These are phyloP conservation scores for Mariannaea elegans DNA, from an alignment of 2,329 filamentous ascomycete species.

Conservation along the genomic window DNA sequence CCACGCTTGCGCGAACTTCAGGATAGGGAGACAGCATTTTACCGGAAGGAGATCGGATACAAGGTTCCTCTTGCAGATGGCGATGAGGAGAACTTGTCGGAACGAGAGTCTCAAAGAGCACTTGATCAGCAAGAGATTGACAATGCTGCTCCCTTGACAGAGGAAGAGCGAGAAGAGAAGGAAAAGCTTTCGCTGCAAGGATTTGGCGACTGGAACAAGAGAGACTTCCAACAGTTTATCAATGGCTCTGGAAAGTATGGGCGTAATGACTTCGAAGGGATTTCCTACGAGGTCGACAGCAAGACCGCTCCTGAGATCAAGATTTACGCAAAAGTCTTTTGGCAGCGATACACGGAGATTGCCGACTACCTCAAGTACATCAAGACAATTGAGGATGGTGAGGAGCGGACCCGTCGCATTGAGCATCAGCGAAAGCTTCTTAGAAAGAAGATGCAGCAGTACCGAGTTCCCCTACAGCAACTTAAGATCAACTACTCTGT, in stretches of 20 bases:
- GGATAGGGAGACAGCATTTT: constrained; percentile 94
- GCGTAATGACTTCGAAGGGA: constrained; percentile 83
- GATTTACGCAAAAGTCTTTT: constrained; percentile 93
- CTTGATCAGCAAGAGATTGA: constrained; percentile 93
- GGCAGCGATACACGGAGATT: constrained; percentile 93
- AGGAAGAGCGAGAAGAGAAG: constrained; percentile 90
- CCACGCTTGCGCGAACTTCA: constrained; percentile 85
- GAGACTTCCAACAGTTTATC: constrained; percentile 98
- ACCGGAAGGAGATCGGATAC: constrained; percentile 95
- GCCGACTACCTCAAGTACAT: constrained; percentile 89
- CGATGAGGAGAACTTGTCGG: constrained; percentile 84
- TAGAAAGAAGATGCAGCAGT: constrained; percentile 93
- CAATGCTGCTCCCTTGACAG: constrained; percentile 85
- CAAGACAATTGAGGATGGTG: constrained; percentile 88
- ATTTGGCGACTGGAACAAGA: constrained; percentile 93
- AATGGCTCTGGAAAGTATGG: constrained; percentile 95
- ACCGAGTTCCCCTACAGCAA: constrained; percentile 96
- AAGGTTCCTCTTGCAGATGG: constrained; percentile 92
- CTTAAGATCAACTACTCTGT: constrained; percentile 99
- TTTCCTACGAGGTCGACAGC: constrained; percentile 89
- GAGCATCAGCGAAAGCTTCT: constrained; percentile 94
- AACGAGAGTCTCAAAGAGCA: constrained; percentile 87
- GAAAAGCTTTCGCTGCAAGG: constrained; percentile 81
- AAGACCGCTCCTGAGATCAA: constrained; percentile 88
- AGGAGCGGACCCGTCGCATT: constrained; percentile 87